Base-by-base conservation (phyloP, 2,329 filamentous ascomycete genomes). In the Fusarium foetens region DNA sequence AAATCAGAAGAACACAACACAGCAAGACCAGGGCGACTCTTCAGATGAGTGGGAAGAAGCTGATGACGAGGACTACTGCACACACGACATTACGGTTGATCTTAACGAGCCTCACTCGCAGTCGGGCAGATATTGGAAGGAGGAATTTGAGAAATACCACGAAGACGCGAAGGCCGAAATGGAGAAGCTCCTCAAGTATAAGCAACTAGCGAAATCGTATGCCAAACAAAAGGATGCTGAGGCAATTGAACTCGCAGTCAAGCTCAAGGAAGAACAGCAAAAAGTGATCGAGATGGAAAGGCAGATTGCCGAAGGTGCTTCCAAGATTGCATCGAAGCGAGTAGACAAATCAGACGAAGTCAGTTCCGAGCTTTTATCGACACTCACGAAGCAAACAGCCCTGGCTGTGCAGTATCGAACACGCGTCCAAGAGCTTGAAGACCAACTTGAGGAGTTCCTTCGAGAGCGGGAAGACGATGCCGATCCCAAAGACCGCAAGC, bases 91-190 rank as follows among this genome's bases (percentile, higher is more conserved):
- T 63, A 94, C 92, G 0, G 82, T 91, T 52, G 92, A 94, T 75
- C 82, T 94, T 53, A 91, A 92, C 70, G 90, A 93, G 75, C 93
- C 93, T 11, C 88, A 90, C 70, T 94, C 92, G 4, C 88, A 92
- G 66, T 94, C 92, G 8, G 93, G 92, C 11, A 90, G 88, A 75
- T 94, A 93, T 81, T 95, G 93, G 93, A 95, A 95, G 81, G 87
- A 89, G 29, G 89, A 94, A 77, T 95, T 93, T 75, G 88, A 93
- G 73, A 88, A 86, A 60, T 95, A 95, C 77, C 90, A 93, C 53
- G 86, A 89, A 48, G 91, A 92, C 70, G 93, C 92, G 70, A 90
- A 89, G 79, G 87, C 86, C 46, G 92, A 95, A 80, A 91, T 94
- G 85, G 90, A 91, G 83, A 93, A 92, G 82, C 85, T 95, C 77